These are phyloP conservation scores for Cadophora malorum DNA, from an alignment of 2,329 filamentous ascomycete genomes.

Conservation along the genomic window DNA sequence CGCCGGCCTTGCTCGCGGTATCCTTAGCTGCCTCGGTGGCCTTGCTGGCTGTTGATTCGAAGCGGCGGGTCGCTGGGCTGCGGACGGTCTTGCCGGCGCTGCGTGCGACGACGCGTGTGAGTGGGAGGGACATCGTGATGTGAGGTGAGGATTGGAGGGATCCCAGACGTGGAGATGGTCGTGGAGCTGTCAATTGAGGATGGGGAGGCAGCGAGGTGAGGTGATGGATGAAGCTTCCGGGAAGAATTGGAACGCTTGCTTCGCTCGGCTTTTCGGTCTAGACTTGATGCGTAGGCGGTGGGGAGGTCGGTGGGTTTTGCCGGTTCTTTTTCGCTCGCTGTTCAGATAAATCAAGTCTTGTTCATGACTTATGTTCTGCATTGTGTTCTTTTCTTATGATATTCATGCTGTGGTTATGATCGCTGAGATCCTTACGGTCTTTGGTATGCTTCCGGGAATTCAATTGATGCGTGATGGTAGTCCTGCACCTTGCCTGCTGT, in stretches of 20 bases:
- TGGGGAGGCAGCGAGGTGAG: not conserved
- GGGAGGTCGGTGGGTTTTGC: not conserved
- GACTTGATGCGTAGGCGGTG: slow-evolving; percentile 10
- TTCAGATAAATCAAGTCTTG: no score
- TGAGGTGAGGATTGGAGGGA: slow-evolving; percentile 1
- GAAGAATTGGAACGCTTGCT: slow-evolving; percentile 13
- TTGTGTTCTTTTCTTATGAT: no score
- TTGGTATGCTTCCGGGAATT: no score
- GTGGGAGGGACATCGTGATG: slow-evolving; percentile 42
- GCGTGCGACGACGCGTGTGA: slow-evolving; percentile 43
- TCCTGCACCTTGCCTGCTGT: no score
- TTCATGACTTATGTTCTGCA: no score
- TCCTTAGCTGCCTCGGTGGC: slow-evolving; percentile 54
- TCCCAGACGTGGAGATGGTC: not conserved
- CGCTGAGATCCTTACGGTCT: no score
- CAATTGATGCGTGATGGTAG: no score
- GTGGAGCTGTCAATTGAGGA: slow-evolving; percentile 9
- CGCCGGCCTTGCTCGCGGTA: slow-evolving; percentile 50
- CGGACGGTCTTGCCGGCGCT: slow-evolving; percentile 42
- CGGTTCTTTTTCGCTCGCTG: not conserved
- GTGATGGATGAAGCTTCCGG: slow-evolving; percentile 12
- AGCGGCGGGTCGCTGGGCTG: slow-evolving; percentile 50
- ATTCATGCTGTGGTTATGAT: no score
- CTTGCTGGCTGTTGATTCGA: slow-evolving; percentile 61
- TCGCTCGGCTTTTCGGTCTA: slow-evolving; percentile 4